A percentile compares a stretch with the other conserved stretches of the same genome.
phyloP scores from a whole-genome alignment of 2,329 filamentous ascomycete species.

The Penicillium sp. region DNA sequence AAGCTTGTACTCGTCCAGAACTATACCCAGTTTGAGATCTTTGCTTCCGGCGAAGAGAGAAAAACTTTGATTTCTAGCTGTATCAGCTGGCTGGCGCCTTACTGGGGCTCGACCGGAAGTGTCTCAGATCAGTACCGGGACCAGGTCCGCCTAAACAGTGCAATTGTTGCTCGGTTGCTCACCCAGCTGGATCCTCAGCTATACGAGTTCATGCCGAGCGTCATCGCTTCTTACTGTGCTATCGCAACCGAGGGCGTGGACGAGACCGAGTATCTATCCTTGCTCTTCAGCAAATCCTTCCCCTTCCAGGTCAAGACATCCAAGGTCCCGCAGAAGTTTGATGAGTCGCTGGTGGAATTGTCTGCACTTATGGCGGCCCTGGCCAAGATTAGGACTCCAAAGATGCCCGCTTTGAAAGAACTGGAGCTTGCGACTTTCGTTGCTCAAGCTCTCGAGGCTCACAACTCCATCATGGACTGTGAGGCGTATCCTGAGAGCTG shows the following conservation, averaged over 20 bases:
- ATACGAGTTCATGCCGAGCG: conserved; percentile 82
- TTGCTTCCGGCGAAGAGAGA: conserved; percentile 70
- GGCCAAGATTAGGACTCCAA: conserved; percentile 66
- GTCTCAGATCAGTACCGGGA: conserved; percentile 85
- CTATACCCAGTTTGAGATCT: conserved; percentile 76
- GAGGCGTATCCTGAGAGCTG: conserved; percentile 85
- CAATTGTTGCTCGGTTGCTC: conserved; percentile 80
- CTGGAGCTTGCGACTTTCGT: conserved; percentile 70
- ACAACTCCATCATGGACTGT: conserved; percentile 82
- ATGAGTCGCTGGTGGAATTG: conserved; percentile 83
- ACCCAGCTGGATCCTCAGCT: conserved; percentile 73
- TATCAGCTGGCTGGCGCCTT: conserved; percentile 82
- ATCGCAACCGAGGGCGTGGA: conserved; percentile 63
- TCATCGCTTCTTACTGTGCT: conserved; percentile 80
- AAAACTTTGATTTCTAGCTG: conserved; percentile 73
- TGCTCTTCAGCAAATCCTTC: conserved; percentile 84
- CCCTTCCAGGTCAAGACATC: conserved; percentile 75
- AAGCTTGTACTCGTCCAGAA: conserved; percentile 91
- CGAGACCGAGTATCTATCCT: conserved; percentile 61
- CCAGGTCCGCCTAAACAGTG: conserved; percentile 88
- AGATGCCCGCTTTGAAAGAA: conserved; percentile 71
- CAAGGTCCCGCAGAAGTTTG: conserved; percentile 59
- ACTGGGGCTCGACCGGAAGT: conserved; percentile 74
- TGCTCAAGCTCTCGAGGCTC: conserved; percentile 72
- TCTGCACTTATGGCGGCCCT: conserved; percentile 80